phyloP scores from a whole-genome alignment of 1,139 yeast species.

The Diutina rugosa region DNA sequence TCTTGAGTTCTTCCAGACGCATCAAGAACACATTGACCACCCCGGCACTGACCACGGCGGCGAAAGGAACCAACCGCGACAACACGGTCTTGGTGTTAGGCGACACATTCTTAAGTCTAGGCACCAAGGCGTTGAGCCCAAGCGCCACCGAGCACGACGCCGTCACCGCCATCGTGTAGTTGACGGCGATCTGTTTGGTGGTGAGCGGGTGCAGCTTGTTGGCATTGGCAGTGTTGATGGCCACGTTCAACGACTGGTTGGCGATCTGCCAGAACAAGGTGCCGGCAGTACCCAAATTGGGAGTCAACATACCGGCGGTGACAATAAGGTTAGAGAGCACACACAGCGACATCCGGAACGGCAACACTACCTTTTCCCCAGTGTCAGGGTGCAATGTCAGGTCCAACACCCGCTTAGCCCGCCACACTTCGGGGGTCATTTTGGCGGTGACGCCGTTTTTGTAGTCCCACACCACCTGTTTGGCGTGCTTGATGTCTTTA shows the following conservation, averaged over 20 bases:
- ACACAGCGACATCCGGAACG: constrained; percentile 94
- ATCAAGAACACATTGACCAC: constrained; percentile 84
- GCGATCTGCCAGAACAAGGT: constrained; percentile 96
- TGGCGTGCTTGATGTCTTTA: constrained; percentile 52
- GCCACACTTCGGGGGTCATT: constrained; percentile 81
- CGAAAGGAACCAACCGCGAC: constrained; percentile 88
- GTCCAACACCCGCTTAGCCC: constrained; percentile 74
- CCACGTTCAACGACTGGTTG: constrained; percentile 91
- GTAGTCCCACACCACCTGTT: constrained; percentile 53
- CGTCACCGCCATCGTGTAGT: constrained; percentile 78
- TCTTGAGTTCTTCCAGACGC: constrained; percentile 88
- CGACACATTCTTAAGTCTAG: constrained; percentile 54
- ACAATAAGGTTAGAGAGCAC: constrained; percentile 88
- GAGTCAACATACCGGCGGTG: constrained; percentile 95
- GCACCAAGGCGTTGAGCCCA: constrained; percentile 82
- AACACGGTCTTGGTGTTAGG: constrained; percentile 59
- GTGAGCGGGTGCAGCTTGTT: constrained; percentile 89
- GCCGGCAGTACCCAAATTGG: constrained; percentile 79
- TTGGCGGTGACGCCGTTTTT: constrained; percentile 48
- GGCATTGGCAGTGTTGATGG: constrained; percentile 91
- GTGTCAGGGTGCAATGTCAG: constrained; percentile 92
- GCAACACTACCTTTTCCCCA: constrained; percentile 81
- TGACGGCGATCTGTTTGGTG: constrained; percentile 59
- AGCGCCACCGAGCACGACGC: constrained; percentile 94
- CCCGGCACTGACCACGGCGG: constrained; percentile 96